A percentile compares a stretch with the other conserved stretches of the same genome.
phyloP scores from a whole-genome alignment of 148 eudicot species.

The Polygonum maritimum region DNA sequence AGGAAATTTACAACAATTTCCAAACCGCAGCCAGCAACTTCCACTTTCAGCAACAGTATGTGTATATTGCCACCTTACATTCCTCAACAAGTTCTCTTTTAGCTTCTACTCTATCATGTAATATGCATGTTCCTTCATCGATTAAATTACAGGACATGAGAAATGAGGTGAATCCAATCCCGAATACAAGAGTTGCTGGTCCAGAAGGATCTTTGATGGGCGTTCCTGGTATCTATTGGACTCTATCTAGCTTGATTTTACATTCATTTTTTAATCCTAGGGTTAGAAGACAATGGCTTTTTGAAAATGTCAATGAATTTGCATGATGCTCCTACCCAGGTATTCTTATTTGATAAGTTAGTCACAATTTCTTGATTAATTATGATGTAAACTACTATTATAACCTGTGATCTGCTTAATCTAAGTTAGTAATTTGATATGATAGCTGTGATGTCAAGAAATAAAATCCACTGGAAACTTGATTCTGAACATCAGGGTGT shows the following conservation, averaged over 20 bases:
- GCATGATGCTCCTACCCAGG: not conserved
- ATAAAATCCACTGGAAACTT: not conserved
- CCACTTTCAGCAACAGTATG: conserved; percentile 30
- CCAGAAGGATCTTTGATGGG: conserved; percentile 72
- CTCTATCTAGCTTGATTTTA: not conserved
- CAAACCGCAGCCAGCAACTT: conserved; percentile 13
- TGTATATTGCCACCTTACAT: not conserved
- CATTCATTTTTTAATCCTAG: not conserved
- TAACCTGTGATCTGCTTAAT: not conserved
- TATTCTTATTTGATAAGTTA: not conserved
- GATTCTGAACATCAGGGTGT: not conserved
- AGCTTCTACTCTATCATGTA: not conserved
- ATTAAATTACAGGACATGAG: conserved; percentile 43
- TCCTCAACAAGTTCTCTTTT: not conserved
- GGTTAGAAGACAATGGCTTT: not conserved
- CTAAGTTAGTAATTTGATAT: not conserved
- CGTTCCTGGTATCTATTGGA: conserved; percentile 40
- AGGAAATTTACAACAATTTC: conserved; percentile 17
- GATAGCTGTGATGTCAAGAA: not conserved
- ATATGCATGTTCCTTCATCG: not conserved
- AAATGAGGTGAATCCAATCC: conserved; percentile 49
- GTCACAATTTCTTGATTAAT: not conserved
- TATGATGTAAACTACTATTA: not conserved
- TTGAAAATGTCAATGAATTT: not conserved
- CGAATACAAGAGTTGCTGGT: conserved; percentile 52